Percentiles rank a stretch among this genome's conserved stretches.
Conservation (phyloP, 164 flowering plant species). For the Sedum album region DNA sequence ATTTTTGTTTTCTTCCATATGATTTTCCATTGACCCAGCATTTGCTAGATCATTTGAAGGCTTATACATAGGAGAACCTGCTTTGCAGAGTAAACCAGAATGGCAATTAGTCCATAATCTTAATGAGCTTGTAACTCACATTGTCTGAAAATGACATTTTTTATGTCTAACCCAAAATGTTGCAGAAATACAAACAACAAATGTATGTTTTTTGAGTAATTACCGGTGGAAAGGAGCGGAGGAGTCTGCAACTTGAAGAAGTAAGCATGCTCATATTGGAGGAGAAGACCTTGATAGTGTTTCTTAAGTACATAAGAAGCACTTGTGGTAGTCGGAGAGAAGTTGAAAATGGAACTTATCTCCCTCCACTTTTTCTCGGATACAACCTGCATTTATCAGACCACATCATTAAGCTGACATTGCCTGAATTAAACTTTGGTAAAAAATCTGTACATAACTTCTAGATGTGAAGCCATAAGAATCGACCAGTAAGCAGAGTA, state of each 20-base stretch:
- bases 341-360: slow-evolving; percentile 48
- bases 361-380: slow-evolving; percentile 89
- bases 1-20: not conserved
- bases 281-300: slow-evolving; percentile 54
- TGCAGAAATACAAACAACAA: not conserved
- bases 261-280: slow-evolving; percentile 69
- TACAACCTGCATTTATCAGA: slow-evolving; percentile 58
- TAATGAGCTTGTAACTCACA: not conserved
- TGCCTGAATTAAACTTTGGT: no score
- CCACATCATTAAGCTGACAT: not conserved
- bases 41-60: not conserved
- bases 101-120: not conserved
- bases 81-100: not conserved
- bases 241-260: slow-evolving; percentile 48
- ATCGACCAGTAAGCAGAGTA: no score
- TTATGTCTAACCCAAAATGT: not conserved
- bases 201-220: not conserved
- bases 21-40: not conserved
- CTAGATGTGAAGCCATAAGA: no score
- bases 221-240: slow-evolving; percentile 27
- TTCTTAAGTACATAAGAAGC: slow-evolving; percentile 76
- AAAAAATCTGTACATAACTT: no score
- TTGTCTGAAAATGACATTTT: not conserved
- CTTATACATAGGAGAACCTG: not conserved
- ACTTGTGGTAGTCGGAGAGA: slow-evolving; percentile 78